phyloP scores from a whole-genome alignment of 768 basidiomycete species.

The Leccinum variicolor region DNA sequence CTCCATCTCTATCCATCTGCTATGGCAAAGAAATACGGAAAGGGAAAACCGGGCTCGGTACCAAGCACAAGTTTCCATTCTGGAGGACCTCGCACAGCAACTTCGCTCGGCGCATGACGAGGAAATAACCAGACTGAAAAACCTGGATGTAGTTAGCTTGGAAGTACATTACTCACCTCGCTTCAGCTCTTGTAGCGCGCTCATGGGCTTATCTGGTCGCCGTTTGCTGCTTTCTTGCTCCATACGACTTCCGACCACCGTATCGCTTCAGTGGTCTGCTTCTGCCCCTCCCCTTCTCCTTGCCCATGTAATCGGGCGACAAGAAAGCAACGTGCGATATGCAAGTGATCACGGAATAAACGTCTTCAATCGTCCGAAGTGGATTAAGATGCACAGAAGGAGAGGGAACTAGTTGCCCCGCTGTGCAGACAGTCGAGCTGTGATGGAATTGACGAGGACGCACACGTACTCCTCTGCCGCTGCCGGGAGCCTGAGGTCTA shows the following conservation, averaged over 20 bases:
- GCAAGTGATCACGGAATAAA: conserved; percentile 10
- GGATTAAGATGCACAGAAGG: neutral
- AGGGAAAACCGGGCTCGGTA: conserved; percentile 53
- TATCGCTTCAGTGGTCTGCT: too few species aligned
- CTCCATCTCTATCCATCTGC: conserved; percentile 65
- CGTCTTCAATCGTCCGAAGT: neutral
- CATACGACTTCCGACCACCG: too few species aligned
- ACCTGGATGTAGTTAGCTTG: too few species aligned
- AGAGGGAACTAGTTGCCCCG: neutral
- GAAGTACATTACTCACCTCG: too few species aligned
- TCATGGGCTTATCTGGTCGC: too few species aligned
- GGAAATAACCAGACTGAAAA: conserved; percentile 54
- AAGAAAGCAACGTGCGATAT: neutral
- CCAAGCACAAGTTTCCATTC: conserved; percentile 58
- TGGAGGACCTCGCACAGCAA: conserved; percentile 55
- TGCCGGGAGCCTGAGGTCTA: too few species aligned
- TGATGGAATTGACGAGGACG: neutral
- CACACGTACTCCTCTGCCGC: too few species aligned
- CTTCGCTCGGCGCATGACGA: conserved; percentile 46
- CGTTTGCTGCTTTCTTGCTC: too few species aligned
- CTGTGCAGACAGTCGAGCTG: conserved; percentile 3
- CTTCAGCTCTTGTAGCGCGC: too few species aligned
- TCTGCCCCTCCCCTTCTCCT: too few species aligned
- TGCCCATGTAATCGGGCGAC: too few species aligned
- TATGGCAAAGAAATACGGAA: conserved; percentile 47